Percentiles rank a stretch among this genome's conserved stretches.
Evolutionary conservation across 2,329 filamentous ascomycete species (phyloP).

Genomic region (Verticillium zaregamsianum): DNA sequence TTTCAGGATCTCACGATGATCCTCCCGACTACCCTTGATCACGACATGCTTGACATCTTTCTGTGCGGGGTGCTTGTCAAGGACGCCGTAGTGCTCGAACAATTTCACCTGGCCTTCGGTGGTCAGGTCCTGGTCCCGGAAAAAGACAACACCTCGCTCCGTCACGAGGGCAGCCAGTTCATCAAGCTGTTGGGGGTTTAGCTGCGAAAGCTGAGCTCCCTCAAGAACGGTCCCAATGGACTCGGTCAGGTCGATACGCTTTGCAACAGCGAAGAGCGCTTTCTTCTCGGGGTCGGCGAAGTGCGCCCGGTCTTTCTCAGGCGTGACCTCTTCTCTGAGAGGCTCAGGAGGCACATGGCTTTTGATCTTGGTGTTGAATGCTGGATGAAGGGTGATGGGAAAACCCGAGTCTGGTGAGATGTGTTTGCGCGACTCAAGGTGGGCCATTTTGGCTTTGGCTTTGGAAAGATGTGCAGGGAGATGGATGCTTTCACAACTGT

Average conservation of each 20-base stretch:
- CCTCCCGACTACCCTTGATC: conserved; percentile 38
- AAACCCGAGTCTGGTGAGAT: conserved; percentile 45
- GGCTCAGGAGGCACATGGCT: conserved; percentile 34
- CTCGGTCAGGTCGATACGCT: conserved; percentile 35
- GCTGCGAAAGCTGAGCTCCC: conserved; percentile 37
- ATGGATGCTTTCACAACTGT: too few species aligned
- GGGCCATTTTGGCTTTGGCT: conserved; percentile 20
- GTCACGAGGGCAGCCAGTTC: conserved; percentile 43
- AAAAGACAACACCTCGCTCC: conserved; percentile 44
- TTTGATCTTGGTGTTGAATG: conserved; percentile 41
- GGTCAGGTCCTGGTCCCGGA: conserved; percentile 41
- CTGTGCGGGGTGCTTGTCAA: conserved; percentile 43
- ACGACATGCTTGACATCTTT: conserved; percentile 37
- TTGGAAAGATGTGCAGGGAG: too few species aligned
- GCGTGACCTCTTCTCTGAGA: conserved; percentile 20
- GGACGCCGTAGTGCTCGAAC: conserved; percentile 42
- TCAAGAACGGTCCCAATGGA: conserved; percentile 35
- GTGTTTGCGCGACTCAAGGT: conserved; percentile 40
- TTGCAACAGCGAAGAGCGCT: conserved; percentile 33
- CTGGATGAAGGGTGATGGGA: conserved; percentile 39
- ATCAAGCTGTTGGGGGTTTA: conserved; percentile 40
- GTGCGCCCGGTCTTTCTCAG: conserved; percentile 30
- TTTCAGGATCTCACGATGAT: conserved; percentile 37
- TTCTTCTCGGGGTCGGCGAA: conserved; percentile 41
- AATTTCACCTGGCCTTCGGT: conserved; percentile 36